Conservation (phyloP, 1,139 yeast species). For the Spencermartinsiella ligniputridi region DNA sequence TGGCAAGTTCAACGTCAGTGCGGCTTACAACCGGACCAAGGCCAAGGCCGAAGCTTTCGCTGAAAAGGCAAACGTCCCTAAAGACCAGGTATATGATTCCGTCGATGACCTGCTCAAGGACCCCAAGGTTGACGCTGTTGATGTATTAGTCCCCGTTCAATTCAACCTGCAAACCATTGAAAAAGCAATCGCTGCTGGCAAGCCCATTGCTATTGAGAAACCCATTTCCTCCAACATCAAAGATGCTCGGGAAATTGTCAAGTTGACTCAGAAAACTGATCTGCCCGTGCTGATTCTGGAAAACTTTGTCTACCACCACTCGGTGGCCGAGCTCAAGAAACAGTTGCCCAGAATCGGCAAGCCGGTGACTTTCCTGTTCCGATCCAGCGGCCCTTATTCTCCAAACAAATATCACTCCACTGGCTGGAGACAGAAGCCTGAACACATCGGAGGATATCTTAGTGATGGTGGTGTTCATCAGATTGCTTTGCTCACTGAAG, state of each 20-base stretch:
- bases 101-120: conserved; percentile 64
- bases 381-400: conserved; percentile 76
- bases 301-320: conserved; percentile 72
- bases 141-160: conserved; percentile 84
- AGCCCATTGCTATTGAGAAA: conserved; percentile 79
- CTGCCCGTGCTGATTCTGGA: conserved; percentile 76
- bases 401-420: conserved; percentile 56
- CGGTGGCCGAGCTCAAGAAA: conserved; percentile 49
- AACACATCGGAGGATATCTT: conserved; percentile 85
- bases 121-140: conserved; percentile 64
- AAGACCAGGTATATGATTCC: conserved; percentile 53
- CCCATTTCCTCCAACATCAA: conserved; percentile 83
- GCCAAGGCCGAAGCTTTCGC: conserved; percentile 80
- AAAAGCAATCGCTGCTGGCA: conserved; percentile 60
- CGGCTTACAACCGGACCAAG: conserved; percentile 78
- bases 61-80: conserved; percentile 49
- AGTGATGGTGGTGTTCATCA: conserved; percentile 97
- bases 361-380: conserved; percentile 70
- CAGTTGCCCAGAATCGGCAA: conserved; percentile 69
- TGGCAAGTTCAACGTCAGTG: conserved; percentile 44
- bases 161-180: conserved; percentile 62
- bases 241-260: conserved; percentile 76
- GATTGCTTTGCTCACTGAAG: conserved; percentile 75
- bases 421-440: conserved; percentile 79
- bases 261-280: conserved; percentile 51